phyloP scores from a whole-genome alignment of 2,329 filamentous ascomycete species.

The Fusarium zealandicum region DNA sequence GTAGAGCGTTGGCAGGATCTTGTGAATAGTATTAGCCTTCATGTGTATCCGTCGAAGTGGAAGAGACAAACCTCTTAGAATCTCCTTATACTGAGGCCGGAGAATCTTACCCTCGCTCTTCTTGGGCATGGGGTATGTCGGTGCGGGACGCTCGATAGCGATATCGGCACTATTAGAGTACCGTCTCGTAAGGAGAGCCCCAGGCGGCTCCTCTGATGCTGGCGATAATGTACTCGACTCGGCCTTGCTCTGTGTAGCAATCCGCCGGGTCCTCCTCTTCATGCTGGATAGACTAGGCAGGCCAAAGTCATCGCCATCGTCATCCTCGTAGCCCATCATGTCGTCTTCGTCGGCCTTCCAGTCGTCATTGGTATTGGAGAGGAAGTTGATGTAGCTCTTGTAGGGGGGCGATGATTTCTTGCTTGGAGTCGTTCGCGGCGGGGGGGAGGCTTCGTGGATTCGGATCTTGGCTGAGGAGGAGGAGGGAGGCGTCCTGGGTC shows the following conservation, averaged over 20 bases:
- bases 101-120: conserved; percentile 95
- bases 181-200: conserved; percentile 56
- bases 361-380: conserved; percentile 82
- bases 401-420: conserved; percentile 67
- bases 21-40: conserved; percentile 22
- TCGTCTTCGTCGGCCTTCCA: conserved; percentile 82
- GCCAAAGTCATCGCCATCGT: conserved; percentile 94
- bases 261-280: conserved; percentile 72
- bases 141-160: conserved; percentile 83
- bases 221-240: conserved; percentile 47
- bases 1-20: conserved; percentile 90
- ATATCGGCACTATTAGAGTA: conserved; percentile 92
- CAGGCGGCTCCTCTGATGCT: conserved; percentile 47
- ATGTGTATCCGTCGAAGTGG: background rate
- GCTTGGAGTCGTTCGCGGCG: conserved; percentile 59
- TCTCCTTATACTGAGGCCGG: conserved; percentile 96
- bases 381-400: conserved; percentile 80
- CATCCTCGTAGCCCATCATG: conserved; percentile 81
- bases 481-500: conserved; percentile 80
- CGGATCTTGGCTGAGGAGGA: conserved; percentile 60
- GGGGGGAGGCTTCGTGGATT: conserved; percentile 62
- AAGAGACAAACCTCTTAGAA: conserved; percentile 68
- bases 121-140: conserved; percentile 86
- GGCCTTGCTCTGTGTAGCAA: conserved; percentile 53
- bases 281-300: conserved; percentile 91